A percentile compares a stretch with the other conserved stretches of the same genome.
Evolutionary conservation across 1,284 basidiomycete genomes (phyloP).

Genomic region (Cutaneotrichosporon cavernicola): DNA sequence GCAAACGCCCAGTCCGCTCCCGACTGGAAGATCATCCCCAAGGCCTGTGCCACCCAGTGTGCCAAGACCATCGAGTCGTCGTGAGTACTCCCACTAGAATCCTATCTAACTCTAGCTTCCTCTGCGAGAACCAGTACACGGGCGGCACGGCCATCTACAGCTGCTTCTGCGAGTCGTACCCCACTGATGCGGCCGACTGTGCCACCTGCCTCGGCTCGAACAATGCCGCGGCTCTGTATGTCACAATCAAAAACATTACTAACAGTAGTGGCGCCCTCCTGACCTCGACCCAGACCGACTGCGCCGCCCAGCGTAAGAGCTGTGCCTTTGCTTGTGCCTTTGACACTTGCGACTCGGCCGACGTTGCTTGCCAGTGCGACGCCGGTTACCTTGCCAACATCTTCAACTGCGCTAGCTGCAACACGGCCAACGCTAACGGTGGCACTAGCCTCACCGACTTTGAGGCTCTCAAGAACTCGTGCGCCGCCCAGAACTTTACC

Average conservation of each 20-base stretch:
- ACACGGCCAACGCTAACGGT: conserved; percentile 49
- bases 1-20: conserved; percentile 47
- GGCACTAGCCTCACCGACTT: conserved; percentile 39
- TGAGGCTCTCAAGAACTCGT: conserved; percentile 42
- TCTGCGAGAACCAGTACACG: conserved; percentile 32
- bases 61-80: conserved; percentile 39
- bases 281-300: conserved; percentile 37
- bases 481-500: conserved; percentile 46
- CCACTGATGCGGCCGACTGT: conserved; percentile 42
- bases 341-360: conserved; percentile 39
- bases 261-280: conserved; percentile 27
- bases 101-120: conserved; percentile 12
- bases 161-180: conserved; percentile 49
- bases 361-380: conserved; percentile 49
- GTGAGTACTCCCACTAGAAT: conserved; percentile 10
- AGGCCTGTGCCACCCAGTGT: conserved; percentile 41
- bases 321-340: conserved; percentile 49
- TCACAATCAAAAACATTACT: not conserved
- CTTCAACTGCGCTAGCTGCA: conserved; percentile 53
- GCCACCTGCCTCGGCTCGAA: conserved; percentile 45
- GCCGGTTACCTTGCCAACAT: conserved; percentile 47
- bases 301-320: conserved; percentile 27
- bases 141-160: conserved; percentile 39
- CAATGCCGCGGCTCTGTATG: conserved; percentile 41
- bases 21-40: conserved; percentile 46